Base-by-base conservation (phyloP, 805 yeast species). In the Wickerhamiella lipophila region DNA sequence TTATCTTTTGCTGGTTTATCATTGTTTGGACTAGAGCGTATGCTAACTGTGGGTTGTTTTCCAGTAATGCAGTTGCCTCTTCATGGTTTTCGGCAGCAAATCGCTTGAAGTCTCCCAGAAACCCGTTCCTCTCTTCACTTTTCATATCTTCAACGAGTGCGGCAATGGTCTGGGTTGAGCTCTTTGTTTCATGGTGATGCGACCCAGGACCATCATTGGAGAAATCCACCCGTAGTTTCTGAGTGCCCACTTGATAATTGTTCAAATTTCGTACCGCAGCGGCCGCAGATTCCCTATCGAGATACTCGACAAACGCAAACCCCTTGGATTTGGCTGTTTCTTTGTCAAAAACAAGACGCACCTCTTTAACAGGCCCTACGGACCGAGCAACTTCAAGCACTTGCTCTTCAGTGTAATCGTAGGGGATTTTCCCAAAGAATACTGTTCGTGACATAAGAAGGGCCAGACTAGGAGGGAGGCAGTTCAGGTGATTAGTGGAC, bases 381-480 rank as follows among this genome's bases (percentile, higher is more conserved):
- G 94, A 79, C 50, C 73, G 71, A 52, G 94, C 94, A 12, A 89
- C 76, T 54, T 84, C 94, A 55, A 76, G 65, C n/a, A 89, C 81
- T 63, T 88, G 96, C 57, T 86, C 94, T 62, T 89, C 97, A 0
- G 96, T 83, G 60, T 83, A 86, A 59, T 89, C 96, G 61, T 79
- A 86, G 1, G 97, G 97, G 34, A 89, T 83, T 13, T 85, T 81
- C 2, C 95, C 94, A 38, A 88, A 76, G 58, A 83, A 83, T 2
- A 86, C 81, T 29, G 75, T 76, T 29, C 52, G 53, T 13, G 60
- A 56, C 26, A 18, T 27, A 15, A 32, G 5, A 8, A 23, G 26
- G 5, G 26, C 26, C 26, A 23, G 26, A n/a, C n/a, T n/a, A n/a
- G n/a, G n/a, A n/a, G n/a, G n/a, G n/a, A n/a, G n/a, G n/a, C n/a